phyloP scores from a whole-genome alignment of 148 eudicot genomes.

The Silene uniflora region DNA sequence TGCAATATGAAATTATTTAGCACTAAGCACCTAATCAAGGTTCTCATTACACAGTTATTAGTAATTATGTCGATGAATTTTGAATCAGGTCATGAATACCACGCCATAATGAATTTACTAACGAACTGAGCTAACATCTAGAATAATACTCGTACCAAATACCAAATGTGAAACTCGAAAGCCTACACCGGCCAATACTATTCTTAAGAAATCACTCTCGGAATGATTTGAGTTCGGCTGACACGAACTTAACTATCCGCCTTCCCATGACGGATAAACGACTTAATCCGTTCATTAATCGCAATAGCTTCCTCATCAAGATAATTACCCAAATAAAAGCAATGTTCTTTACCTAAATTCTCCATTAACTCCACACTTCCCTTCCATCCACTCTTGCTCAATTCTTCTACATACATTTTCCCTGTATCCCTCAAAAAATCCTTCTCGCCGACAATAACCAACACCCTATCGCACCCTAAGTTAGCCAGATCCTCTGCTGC shows the following conservation, averaged over 20 bases:
- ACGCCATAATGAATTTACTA: too few species aligned
- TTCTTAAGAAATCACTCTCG: too few species aligned
- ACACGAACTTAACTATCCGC: neutral
- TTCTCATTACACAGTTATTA: too few species aligned
- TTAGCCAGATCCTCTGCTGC: conserved; percentile 23
- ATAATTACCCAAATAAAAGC: conserved; percentile 26
- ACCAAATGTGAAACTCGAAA: too few species aligned
- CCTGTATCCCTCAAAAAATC: conserved; percentile 28
- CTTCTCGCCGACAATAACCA: conserved; percentile 34
- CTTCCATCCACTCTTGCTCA: conserved; percentile 39
- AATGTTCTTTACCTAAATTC: conserved; percentile 32
- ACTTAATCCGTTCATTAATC: conserved; percentile 20
- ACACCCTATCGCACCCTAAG: conserved; percentile 29
- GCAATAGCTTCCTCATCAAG: conserved; percentile 26
- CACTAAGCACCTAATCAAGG: too few species aligned
- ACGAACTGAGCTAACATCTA: too few species aligned
- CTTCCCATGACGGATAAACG: conserved; percentile 16
- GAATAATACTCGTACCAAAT: too few species aligned
- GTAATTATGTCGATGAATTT: too few species aligned
- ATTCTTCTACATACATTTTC: conserved; percentile 23
- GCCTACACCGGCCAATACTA: too few species aligned
- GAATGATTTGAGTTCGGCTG: neutral
- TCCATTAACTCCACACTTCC: conserved; percentile 33
- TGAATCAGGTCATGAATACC: too few species aligned
- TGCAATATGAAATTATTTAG: too few species aligned